Evolutionary conservation across 768 basidiomycete genomes (phyloP).

Genomic region (Tricholoma flavovirens): DNA sequence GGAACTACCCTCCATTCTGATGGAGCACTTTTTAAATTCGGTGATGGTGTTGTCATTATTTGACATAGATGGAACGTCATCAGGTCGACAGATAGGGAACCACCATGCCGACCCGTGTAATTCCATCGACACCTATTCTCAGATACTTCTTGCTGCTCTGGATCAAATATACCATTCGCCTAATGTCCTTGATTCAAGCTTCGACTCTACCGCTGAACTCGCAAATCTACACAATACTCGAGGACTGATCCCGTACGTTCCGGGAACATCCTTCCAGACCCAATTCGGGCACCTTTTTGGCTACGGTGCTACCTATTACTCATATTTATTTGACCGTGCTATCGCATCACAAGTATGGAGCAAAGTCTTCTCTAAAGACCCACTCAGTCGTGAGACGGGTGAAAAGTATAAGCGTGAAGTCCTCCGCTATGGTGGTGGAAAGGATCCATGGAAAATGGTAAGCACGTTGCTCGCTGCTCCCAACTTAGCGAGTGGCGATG

Average conservation of each 20-base stretch:
- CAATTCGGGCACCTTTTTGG: constrained; percentile 95
- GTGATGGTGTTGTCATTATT: constrained; percentile 79
- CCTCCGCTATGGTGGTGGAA: constrained; percentile 79
- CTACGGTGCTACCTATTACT: constrained; percentile 97
- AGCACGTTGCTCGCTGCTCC: constrained; percentile 60
- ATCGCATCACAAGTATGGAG: constrained; percentile 92
- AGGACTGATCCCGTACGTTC: constrained; percentile 79
- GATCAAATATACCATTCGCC: constrained; percentile 91
- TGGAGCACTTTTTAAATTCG: constrained; percentile 96
- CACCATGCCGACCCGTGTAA: constrained; percentile 73
- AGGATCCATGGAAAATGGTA: constrained; percentile 93
- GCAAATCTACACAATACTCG: constrained; percentile 57
- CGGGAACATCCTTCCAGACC: constrained; percentile 88
- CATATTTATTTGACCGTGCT: constrained; percentile 93
- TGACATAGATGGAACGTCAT: constrained; percentile 43
- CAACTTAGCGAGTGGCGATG: constrained; percentile 65
- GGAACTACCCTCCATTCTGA: constrained; percentile 94
- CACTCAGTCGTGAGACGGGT: constrained; percentile 67
- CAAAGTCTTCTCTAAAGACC: constrained; percentile 62
- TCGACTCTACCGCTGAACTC: constrained; percentile 70
- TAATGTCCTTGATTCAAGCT: constrained; percentile 42
- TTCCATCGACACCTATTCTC: constrained; percentile 84
- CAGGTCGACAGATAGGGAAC: constrained; percentile 46
- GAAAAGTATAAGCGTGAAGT: constrained; percentile 78
- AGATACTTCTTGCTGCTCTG: constrained; percentile 82